Percentiles rank a stretch among this genome's conserved stretches.
phyloP scores from a whole-genome alignment of 1,284 basidiomycete species.

The Austroboletus rostrupii region DNA sequence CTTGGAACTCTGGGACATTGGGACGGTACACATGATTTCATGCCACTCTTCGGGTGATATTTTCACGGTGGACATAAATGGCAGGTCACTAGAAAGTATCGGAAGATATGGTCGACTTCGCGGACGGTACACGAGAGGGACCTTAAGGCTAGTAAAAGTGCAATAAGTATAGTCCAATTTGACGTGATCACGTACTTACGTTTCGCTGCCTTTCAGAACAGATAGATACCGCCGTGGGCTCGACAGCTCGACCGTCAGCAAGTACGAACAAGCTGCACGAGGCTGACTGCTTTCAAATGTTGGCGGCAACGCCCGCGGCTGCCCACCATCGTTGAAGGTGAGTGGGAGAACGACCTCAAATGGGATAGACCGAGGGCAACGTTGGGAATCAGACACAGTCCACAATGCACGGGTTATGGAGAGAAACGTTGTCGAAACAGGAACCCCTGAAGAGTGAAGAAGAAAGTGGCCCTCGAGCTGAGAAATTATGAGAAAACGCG shows the following conservation, averaged over 20 bases:
- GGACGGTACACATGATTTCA: conserved; percentile 24
- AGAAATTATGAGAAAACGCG: conserved; percentile 2
- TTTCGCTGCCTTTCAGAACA: conserved; percentile 18
- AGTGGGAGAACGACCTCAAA: conserved; percentile 21
- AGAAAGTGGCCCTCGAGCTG: conserved; percentile 27
- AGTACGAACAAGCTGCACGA: conserved; percentile 22
- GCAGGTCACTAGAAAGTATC: conserved; percentile 21
- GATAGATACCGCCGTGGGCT: conserved; percentile 19
- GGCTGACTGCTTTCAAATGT: conserved; percentile 17
- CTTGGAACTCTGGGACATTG: conserved; percentile 19
- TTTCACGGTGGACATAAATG: conserved; percentile 31
- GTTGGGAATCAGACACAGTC: conserved; percentile 11
- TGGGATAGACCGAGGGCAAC: conserved; percentile 22
- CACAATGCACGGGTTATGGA: conserved; percentile 20
- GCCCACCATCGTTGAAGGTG: conserved; percentile 24
- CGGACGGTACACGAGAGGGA: conserved; percentile 26
- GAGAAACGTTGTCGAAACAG: conserved; percentile 17
- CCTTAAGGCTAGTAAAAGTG: conserved; percentile 16
- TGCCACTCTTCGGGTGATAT: conserved; percentile 31
- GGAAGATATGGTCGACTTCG: conserved; percentile 23
- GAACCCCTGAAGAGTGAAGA: conserved; percentile 13
- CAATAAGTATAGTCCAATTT: not conserved
- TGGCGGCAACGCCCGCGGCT: conserved; percentile 21
- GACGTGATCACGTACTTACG: conserved; percentile 12
- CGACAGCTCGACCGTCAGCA: conserved; percentile 20